A percentile compares a stretch with the other conserved stretches of the same genome.
These are phyloP conservation scores for Esteya vermicola DNA, from an alignment of 2,329 filamentous ascomycete species.

Conservation along the genomic window DNA sequence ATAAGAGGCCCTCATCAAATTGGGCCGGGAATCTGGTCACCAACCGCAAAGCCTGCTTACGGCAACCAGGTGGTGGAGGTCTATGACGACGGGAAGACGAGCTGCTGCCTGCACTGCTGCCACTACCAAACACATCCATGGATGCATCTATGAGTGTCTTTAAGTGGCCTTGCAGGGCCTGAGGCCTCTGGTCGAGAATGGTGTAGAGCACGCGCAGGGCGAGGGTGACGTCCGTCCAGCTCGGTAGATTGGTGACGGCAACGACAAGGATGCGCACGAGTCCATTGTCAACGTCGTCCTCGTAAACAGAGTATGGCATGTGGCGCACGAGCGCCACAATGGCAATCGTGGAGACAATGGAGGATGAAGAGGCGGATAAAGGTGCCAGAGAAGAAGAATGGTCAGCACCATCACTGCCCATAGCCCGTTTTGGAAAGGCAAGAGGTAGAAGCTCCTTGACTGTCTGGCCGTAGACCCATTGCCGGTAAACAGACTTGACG, in stretches of 20 bases:
- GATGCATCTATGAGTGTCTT: constrained; percentile 32
- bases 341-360: constrained; percentile 28
- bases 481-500: constrained; percentile 26
- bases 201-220: constrained; percentile 33
- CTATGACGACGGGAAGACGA: not conserved
- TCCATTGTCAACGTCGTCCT: constrained; percentile 29
- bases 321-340: constrained; percentile 34
- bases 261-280: constrained; percentile 36
- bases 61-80: constrained; percentile 17
- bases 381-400: no score
- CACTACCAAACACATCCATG: constrained; percentile 18
- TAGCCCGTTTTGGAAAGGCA: constrained; percentile 23
- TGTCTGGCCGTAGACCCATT: constrained; percentile 33
- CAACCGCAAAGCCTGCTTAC: constrained; percentile 32
- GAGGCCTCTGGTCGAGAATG: constrained; percentile 30
- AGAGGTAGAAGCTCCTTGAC: constrained; percentile 28
- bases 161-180: constrained; percentile 31
- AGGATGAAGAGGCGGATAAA: no score
- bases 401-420: no score
- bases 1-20: constrained; percentile 31
- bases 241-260: constrained; percentile 25
- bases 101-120: not conserved
- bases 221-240: constrained; percentile 28
- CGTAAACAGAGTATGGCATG: constrained; percentile 35
- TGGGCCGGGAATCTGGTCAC: constrained; percentile 30